Evolutionary conservation across 208 protist species (phyloP).

Genomic region (Phytomonas francai): DNA sequence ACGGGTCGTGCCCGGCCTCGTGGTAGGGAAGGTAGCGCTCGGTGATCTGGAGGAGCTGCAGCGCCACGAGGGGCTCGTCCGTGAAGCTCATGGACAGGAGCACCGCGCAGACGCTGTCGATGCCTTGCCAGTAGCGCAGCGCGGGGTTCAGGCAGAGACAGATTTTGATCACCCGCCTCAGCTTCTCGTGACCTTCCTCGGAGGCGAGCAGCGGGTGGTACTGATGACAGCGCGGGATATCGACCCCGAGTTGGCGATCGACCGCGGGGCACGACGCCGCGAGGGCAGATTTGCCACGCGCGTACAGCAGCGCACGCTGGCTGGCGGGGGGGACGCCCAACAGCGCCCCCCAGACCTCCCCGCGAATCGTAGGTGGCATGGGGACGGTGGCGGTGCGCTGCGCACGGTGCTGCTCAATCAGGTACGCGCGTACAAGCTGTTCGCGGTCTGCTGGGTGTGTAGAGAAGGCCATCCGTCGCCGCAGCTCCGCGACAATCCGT

Average conservation of each 20-base stretch:
- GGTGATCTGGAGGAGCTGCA: slow-evolving; percentile 74
- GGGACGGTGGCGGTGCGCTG: slow-evolving; percentile 11
- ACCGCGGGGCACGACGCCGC: neutral
- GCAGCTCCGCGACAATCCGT: slow-evolving; percentile 18
- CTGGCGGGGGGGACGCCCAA: slow-evolving; percentile 52
- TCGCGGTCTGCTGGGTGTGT: neutral
- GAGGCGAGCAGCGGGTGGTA: slow-evolving; percentile 85
- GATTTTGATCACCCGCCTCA: slow-evolving; percentile 72
- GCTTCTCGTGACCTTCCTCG: slow-evolving; percentile 53
- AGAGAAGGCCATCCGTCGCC: slow-evolving; percentile 9
- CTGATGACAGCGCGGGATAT: slow-evolving; percentile 93
- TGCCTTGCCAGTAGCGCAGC: slow-evolving; percentile 88
- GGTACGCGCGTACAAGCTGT: slow-evolving; percentile 18
- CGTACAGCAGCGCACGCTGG: slow-evolving; percentile 19
- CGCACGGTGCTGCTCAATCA: slow-evolving; percentile 10
- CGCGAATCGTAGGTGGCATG: slow-evolving; percentile 76
- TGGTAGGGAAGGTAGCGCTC: slow-evolving; percentile 73
- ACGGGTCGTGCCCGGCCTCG: slow-evolving; percentile 8
- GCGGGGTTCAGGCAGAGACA: slow-evolving; percentile 52
- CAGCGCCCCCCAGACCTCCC: slow-evolving; percentile 82
- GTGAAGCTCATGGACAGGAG: slow-evolving; percentile 54
- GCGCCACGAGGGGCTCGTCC: slow-evolving; percentile 78
- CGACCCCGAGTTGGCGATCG: slow-evolving; percentile 90
- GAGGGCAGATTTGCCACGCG: slow-evolving; percentile 6
- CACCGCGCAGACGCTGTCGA: slow-evolving; percentile 90